Conservation (phyloP, 169 alveolate genomes). For the Plasmodium knowlesi region DNA sequence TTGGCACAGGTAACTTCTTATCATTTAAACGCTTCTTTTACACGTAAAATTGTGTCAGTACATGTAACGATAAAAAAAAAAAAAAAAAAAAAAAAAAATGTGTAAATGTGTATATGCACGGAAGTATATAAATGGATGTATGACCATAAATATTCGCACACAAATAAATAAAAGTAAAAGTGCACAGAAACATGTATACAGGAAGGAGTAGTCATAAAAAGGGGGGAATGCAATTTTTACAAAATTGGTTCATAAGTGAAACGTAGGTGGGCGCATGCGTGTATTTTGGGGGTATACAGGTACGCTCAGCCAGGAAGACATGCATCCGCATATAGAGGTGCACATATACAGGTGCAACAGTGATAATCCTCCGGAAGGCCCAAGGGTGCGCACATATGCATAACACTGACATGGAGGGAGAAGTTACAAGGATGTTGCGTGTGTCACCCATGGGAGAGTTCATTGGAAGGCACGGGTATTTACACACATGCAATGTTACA, state of each 20-base stretch:
- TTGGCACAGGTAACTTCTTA: background rate
- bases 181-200: constrained; percentile 2
- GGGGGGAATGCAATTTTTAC: constrained; percentile 5
- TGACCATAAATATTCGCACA: background rate
- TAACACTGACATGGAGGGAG: background rate
- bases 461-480: background rate
- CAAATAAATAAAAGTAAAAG: background rate
- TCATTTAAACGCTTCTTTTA: background rate
- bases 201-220: constrained; percentile 1
- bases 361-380: background rate
- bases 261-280: background rate
- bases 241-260: constrained; percentile 25
- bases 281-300: background rate
- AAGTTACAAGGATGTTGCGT: background rate
- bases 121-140: background rate
- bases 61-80: background rate
- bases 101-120: background rate
- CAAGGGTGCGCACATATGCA: background rate
- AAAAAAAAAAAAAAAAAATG: background rate
- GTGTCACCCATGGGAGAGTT: background rate
- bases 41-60: background rate
- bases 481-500: background rate
- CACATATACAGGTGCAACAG: too few relatives aligned
- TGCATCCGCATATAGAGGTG: background rate
- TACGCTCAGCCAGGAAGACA: background rate